These are phyloP conservation scores for Trichophyton equinum DNA, from an alignment of 2,329 filamentous ascomycete genomes.

Conservation along the genomic window DNA sequence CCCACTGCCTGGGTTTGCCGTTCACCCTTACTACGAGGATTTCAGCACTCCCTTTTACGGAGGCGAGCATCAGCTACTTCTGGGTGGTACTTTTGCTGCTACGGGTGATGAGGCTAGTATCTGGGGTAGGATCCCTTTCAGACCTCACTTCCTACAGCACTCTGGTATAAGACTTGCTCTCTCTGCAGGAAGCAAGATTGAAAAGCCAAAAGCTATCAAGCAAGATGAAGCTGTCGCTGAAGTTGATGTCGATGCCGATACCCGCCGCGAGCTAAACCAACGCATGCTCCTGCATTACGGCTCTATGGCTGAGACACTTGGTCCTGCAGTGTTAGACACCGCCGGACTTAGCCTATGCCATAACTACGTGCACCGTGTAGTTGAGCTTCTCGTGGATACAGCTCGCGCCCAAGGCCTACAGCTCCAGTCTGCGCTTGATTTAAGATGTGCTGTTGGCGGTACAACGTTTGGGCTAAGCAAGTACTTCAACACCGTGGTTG, in stretches of 20 bases:
- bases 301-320: background rate
- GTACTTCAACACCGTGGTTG: background rate
- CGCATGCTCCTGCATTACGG: constrained; percentile 1
- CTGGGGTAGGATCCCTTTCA: background rate
- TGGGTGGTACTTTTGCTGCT: background rate
- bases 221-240: background rate
- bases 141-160: background rate
- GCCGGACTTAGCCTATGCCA: background rate
- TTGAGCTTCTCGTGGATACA: background rate
- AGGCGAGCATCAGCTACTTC: background rate
- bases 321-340: background rate
- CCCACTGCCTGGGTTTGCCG: background rate
- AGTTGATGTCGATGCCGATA: background rate
- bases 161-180: background rate
- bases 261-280: background rate
- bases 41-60: background rate
- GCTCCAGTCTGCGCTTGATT: background rate
- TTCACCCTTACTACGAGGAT: background rate
- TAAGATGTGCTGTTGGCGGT: background rate
- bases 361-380: background rate
- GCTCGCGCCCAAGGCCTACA: background rate
- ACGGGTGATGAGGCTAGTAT: constrained; percentile 1
- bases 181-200: background rate
- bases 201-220: background rate
- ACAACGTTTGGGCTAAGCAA: background rate